Percentiles rank a stretch among this genome's conserved stretches.
Evolutionary conservation across 106 monocot species (phyloP).

Genomic region (Platanthera zijinensis): DNA sequence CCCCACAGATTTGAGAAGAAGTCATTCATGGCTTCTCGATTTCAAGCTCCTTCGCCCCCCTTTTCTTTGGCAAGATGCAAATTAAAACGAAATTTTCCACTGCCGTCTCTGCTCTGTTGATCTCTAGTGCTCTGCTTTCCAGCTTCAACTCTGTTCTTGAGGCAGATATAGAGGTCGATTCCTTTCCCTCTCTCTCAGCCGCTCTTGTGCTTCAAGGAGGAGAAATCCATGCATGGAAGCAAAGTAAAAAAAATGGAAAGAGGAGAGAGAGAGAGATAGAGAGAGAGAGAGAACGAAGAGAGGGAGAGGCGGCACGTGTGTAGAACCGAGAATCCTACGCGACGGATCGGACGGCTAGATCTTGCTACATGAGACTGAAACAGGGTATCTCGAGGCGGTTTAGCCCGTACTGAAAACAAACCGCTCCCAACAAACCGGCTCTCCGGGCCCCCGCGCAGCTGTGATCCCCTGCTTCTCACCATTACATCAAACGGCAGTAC

Average conservation of each 20-base stretch:
- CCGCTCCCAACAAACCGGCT: conserved; percentile 3
- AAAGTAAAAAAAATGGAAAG: conserved; percentile 6
- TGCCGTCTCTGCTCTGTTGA: neutral
- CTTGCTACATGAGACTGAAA: neutral
- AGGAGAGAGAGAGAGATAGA: neutral
- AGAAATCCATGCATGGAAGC: conserved; percentile 22
- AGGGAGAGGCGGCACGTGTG: neutral
- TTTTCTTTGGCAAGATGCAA: neutral
- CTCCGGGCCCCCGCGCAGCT: neutral
- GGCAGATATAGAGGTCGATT: neutral
- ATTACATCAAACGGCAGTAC: no score
- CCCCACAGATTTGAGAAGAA: neutral
- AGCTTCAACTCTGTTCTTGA: neutral
- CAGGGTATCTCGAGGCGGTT: conserved; percentile 5
- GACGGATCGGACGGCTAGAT: conserved; percentile 5
- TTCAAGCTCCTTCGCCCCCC: neutral
- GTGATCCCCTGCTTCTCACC: no score
- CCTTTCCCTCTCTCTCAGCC: neutral
- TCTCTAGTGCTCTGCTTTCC: neutral
- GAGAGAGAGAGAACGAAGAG: neutral
- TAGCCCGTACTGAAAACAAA: neutral
- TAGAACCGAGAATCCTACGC: conserved; percentile 4
- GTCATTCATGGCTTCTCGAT: neutral
- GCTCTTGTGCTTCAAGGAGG: conserved; percentile 3
- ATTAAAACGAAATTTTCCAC: neutral